Evolutionary conservation across 306 rosid genomes (phyloP), one percentile per base, ranked within the genome.

Genomic region (Echinosophora koreensis): DNA sequence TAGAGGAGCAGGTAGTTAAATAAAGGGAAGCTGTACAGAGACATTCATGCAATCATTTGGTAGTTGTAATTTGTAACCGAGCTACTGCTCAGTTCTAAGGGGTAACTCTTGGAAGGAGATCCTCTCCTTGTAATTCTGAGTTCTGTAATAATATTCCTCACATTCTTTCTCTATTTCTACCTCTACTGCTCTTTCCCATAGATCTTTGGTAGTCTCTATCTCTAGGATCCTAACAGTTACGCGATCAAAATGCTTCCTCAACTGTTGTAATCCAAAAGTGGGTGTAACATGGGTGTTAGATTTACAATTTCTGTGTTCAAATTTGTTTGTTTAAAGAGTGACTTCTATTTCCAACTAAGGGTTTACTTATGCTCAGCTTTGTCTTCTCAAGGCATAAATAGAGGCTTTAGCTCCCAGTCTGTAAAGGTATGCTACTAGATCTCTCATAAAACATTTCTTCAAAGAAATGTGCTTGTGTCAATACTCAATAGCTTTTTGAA

Each of bases 401-500:
- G 41, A 44, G 12, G 35, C 10, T 59, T 44, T 49, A 69, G 16
- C 18, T 47, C 57, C 13, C 28, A 15, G 22, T 78, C 14, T 18
- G 54, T 37, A 15, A 59, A 28, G n/a, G 51, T 34, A 38, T 51
- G 47, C 68, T 14, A 16, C 30, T 63, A 46, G 50, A 41, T 15
- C 67, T 62, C 14, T 56, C n/a, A 5, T 32, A 50, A 51, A 27
- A 39, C 7, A 11, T 77, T 74, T 74, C 30, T 51, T 34, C 74
- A 32, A 32, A 69, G 44, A 35, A 37, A 37, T 71, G 34, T 55
- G 39, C 39, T 6, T 32, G 0, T 47, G 8, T 71, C 39, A 54
- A 38, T 55, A 56, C 13, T 58, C 30, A 56, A 28, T 46, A 34
- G 62, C 52, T 68, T 57, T 34, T 68, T 46, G 39, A 58, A 77